These are phyloP conservation scores for Pseudozyma thailandica DNA, from an alignment of 1,284 basidiomycete species.

Conservation along the genomic window DNA sequence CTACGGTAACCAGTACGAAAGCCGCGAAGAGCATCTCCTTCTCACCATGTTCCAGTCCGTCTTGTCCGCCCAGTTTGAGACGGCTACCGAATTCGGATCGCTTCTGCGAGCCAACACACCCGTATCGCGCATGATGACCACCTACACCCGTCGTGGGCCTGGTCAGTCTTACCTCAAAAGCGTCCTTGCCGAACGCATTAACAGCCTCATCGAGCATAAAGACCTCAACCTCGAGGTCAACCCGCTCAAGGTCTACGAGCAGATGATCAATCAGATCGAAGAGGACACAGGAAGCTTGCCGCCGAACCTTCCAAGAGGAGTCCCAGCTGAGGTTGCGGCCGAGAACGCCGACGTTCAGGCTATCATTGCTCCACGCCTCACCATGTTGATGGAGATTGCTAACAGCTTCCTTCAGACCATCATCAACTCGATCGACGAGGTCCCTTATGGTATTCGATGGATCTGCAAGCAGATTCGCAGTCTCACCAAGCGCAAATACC, in stretches of 20 bases:
- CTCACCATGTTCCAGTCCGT: conserved; percentile 99
- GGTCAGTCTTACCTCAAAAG: conserved; percentile 97
- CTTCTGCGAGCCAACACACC: conserved; percentile 97
- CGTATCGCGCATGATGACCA: conserved; percentile 99
- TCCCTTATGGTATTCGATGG: conserved; percentile 99
- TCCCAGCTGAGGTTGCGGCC: conserved; percentile 90
- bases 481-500: conserved; percentile 96
- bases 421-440: conserved; percentile 95
- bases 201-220: conserved; percentile 97
- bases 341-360: conserved; percentile 94
- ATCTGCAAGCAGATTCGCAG: conserved; percentile 99
- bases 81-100: conserved; percentile 95
- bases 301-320: conserved; percentile 86
- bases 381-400: conserved; percentile 99
- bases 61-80: conserved; percentile 96
- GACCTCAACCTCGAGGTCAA: conserved; percentile 98
- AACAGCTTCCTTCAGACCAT: conserved; percentile 97
- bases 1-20: conserved; percentile 99
- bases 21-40: conserved; percentile 95
- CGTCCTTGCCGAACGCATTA: conserved; percentile 95
- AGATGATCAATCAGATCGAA: conserved; percentile 82
- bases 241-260: conserved; percentile 82
- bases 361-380: conserved; percentile 92
- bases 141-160: conserved; percentile 95
- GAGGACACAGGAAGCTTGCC: conserved; percentile 93